Conservation (phyloP, 768 basidiomycete genomes). For the Phanerodontia chrysosporium region DNA sequence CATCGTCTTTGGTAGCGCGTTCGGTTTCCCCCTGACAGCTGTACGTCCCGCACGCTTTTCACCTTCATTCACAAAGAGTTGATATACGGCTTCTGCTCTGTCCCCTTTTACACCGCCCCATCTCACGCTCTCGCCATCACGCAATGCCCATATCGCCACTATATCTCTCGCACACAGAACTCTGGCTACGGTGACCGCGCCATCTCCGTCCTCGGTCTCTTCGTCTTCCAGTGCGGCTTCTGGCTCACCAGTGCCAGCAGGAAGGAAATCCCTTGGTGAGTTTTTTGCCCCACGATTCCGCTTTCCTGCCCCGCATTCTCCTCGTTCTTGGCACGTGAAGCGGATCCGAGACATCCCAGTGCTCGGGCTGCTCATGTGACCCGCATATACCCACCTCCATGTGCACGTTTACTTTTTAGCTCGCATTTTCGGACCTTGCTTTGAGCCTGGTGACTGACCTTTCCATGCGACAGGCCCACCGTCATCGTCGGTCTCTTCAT, state of each 20-base stretch:
- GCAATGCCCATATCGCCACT: no score
- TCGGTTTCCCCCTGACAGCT: constrained; percentile 63
- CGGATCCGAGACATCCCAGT: no score
- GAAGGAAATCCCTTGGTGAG: constrained; percentile 66
- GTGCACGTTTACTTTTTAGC: no score
- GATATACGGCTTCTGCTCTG: constrained; percentile 11
- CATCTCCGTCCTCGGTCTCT: constrained; percentile 75
- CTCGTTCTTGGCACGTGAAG: no score
- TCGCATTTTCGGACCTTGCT: background rate
- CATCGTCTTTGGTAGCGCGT: constrained; percentile 83
- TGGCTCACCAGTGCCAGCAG: constrained; percentile 63
- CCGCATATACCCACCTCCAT: no score
- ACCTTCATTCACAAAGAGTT: background rate
- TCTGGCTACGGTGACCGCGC: constrained; percentile 75
- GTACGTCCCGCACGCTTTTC: constrained; percentile 32
- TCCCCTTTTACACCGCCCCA: background rate
- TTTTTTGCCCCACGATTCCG: constrained; percentile 5
- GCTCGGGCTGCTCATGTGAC: no score
- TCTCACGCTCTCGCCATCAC: background rate
- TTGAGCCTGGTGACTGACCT: background rate
- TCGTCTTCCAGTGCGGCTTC: constrained; percentile 76
- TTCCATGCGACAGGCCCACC: constrained; percentile 62
- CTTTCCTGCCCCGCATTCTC: no score
- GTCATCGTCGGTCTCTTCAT: constrained; percentile 81
- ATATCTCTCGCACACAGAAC: no score